Evolutionary conservation across 257 asterid genomes (phyloP), one percentile per base, ranked within the genome.

Genomic region (Catharanthus roseus): DNA sequence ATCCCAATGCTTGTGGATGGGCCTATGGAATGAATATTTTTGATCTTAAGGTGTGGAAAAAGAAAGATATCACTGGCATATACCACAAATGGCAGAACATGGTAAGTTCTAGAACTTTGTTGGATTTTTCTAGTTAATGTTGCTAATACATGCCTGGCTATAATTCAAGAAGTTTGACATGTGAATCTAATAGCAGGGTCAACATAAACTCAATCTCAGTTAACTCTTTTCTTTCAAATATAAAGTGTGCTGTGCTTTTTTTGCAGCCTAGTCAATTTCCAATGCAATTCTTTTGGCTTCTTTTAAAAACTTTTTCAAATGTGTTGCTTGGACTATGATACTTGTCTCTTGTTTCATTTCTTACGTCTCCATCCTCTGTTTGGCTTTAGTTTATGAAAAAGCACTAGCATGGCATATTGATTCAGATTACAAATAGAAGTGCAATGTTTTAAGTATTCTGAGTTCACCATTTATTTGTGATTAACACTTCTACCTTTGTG

Each of bases 1-100:
- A 95, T 77, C 99, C 99, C 44, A 91, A 89, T 63, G 97, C 99
- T 62, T 95, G 99, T 81, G 97, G 99, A 42, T 95, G 99, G 99
- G 99, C 99, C 0, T 95, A 95, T 77, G 99, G 99, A 62, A 95
- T 95, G 99, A 95, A 95, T 80, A 87, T 95, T 61, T 95, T 95
- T 44, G 97, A 95, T 80, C 93, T 95, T 47, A 83, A 82, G 86
- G 96, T 84, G 84, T 91, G 99, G 99, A 95, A 95, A 84, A 91
- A 85, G 86, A 80, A 76, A 87, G 99, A 95, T 84, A 95, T 95
- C 64, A 95, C 97, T 33, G 99, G 99, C 72, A 91, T 95, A 76
- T 95, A 95, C 80, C 99, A 91, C 88, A 89, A 84, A 82, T 95
- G 99, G 97, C 99, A 95, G 85, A 91, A 89, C 63, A 89, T 95